Base-by-base conservation (phyloP, 768 basidiomycete species). In the Gyrodon lividus region DNA sequence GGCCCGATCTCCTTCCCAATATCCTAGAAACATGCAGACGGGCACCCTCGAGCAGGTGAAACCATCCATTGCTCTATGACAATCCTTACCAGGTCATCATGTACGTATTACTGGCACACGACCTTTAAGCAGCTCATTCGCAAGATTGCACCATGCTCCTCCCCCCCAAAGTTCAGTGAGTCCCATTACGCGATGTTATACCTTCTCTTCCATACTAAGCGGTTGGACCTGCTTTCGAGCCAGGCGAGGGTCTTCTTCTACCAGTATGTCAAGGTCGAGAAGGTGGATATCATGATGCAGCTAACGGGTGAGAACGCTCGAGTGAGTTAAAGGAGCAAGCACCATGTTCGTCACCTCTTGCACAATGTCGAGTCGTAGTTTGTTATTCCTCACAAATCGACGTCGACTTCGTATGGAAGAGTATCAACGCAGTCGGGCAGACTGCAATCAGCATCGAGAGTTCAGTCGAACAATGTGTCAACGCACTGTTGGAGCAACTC, bases 231-330 rank as follows among this genome's bases (percentile, higher is more conserved):
- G 53, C 81, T 99, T 7, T 82, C 87, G 6, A 97, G 90, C 70
- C 96, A 99, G 70, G 95, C 98, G 92, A 82, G 95, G 40, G 96
- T 99, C 19, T 99, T 99, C 70, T 99, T 98, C 77, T 98, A 95
- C 84, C 98, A 99, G 71, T 98, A 98, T 63, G 95, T 98, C 68
- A 99, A 99, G 71, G 83, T 98, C 46, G 97, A 98, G 70, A 98
- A 99, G 71, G 73, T 99, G 58, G 96, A 98, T 60, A 97, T 98
- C 66, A 99, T 99, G 97, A 89, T 98, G 44, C 79, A 92, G 48
- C 74, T 99, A 49, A 93, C 92, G 10, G 80, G 77, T 19, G 96
- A 98, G 55, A 85, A 81, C 70, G 98, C 46, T 71, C 98, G 63
- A 96, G 93, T 62, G 96, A 99, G 68, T 70, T 99, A 54, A 97